A percentile compares a stretch with the other conserved stretches of the same genome.
These are phyloP conservation scores for Schizosaccharomyces lindneri DNA, from an alignment of 805 yeast genomes.

Conservation along the genomic window DNA sequence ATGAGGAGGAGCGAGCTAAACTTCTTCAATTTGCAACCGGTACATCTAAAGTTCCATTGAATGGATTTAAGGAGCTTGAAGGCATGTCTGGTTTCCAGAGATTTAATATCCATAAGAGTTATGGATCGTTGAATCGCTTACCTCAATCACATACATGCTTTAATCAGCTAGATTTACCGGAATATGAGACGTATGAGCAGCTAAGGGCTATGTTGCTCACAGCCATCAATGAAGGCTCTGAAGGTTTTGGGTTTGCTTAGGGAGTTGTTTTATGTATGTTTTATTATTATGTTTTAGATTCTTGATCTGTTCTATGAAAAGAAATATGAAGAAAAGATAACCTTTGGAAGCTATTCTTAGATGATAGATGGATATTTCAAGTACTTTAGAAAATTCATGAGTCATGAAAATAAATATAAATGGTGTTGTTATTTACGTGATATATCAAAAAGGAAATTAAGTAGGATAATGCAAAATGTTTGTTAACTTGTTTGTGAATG, in stretches of 20 bases:
- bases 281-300: background rate
- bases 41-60: constrained; percentile 82
- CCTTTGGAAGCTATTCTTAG: too few species aligned
- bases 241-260: constrained; percentile 75
- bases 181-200: constrained; percentile 69
- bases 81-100: constrained; percentile 72
- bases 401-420: too few species aligned
- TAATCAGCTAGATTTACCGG: constrained; percentile 83
- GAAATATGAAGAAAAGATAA: too few species aligned
- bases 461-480: too few species aligned
- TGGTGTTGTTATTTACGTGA: too few species aligned
- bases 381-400: too few species aligned
- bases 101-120: constrained; percentile 74
- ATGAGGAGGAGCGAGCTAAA: constrained; percentile 80
- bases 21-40: constrained; percentile 90
- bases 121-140: constrained; percentile 58
- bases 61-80: constrained; percentile 72
- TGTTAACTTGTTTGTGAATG: too few species aligned
- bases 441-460: too few species aligned
- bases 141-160: constrained; percentile 79
- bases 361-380: too few species aligned
- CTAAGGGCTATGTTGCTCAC: constrained; percentile 53
- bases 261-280: background rate
- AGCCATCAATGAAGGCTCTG: constrained; percentile 85
- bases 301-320: too few species aligned